A percentile compares a stretch with the other conserved stretches of the same genome.
Conservation (phyloP, 495 filamentous ascomycete species). For the Tetracladium setigerum region DNA sequence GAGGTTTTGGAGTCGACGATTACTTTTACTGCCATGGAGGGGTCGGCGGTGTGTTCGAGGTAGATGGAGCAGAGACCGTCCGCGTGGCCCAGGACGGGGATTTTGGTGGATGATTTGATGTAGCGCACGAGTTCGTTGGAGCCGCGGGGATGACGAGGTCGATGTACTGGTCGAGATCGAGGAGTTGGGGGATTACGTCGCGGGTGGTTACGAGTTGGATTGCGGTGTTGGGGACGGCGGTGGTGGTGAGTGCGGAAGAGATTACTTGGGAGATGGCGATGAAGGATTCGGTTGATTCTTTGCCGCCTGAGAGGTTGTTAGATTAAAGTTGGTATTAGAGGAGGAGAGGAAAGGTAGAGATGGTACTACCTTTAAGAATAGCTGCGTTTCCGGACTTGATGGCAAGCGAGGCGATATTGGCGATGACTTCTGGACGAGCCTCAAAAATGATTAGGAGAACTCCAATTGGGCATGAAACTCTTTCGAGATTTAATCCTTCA, state of each 20-base stretch:
- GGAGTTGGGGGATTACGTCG: slow-evolving; percentile 77
- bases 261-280: slow-evolving; percentile 80
- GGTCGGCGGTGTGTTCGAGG: slow-evolving; percentile 71
- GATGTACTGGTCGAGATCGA: slow-evolving; percentile 76
- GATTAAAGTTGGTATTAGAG: background rate
- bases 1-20: slow-evolving; percentile 86
- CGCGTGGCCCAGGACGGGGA: slow-evolving; percentile 93
- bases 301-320: slow-evolving; percentile 54
- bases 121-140: slow-evolving; percentile 88
- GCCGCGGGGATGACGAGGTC: slow-evolving; percentile 94
- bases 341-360: background rate
- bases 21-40: slow-evolving; percentile 62
- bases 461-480: slow-evolving; percentile 88
- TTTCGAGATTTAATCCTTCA: slow-evolving; percentile 74
- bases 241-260: slow-evolving; percentile 64
- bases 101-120: slow-evolving; percentile 84
- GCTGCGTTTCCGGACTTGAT: slow-evolving; percentile 97
- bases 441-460: slow-evolving; percentile 97
- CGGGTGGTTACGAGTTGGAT: slow-evolving; percentile 91
- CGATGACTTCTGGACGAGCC: slow-evolving; percentile 95
- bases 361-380: slow-evolving; percentile 76
- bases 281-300: slow-evolving; percentile 92
- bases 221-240: slow-evolving; percentile 74
- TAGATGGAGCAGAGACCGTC: slow-evolving; percentile 92
- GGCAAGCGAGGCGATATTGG: slow-evolving; percentile 94